Evolutionary conservation across 306 rosid species (phyloP).

Genomic region (Dalbergia oliveri): DNA sequence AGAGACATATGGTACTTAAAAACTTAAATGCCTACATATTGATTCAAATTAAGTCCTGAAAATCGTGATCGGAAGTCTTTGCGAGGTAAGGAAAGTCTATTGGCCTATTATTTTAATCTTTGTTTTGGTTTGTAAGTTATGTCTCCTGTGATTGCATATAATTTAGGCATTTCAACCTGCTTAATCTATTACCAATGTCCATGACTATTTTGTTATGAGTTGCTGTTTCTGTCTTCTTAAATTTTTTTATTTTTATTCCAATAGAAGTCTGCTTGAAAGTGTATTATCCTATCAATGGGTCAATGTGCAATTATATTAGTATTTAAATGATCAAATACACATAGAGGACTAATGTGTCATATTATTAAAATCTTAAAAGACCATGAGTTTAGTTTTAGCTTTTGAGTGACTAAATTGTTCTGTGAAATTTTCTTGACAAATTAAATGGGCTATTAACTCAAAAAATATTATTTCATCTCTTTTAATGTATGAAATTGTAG

Average conservation of each 20-base stretch:
- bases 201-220: background rate
- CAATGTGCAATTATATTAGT: too few species aligned
- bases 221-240: background rate
- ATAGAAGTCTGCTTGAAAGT: background rate
- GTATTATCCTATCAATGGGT: background rate
- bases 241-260: background rate
- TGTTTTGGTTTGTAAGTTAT: too few species aligned
- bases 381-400: too few species aligned
- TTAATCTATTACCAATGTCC: background rate
- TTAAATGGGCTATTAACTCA: too few species aligned
- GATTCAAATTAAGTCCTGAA: background rate
- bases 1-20: background rate
- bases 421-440: too few species aligned
- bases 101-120: background rate
- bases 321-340: too few species aligned
- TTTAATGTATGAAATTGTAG: too few species aligned
- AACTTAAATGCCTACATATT: background rate
- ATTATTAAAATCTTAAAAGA: too few species aligned
- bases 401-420: too few species aligned
- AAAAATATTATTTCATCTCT: too few species aligned
- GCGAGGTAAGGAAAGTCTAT: background rate
- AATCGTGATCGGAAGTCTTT: background rate
- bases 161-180: background rate
- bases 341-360: too few species aligned
- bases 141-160: background rate